phyloP scores from a whole-genome alignment of 2,329 filamentous ascomycete species.

The Tolypocladium guangdongense region DNA sequence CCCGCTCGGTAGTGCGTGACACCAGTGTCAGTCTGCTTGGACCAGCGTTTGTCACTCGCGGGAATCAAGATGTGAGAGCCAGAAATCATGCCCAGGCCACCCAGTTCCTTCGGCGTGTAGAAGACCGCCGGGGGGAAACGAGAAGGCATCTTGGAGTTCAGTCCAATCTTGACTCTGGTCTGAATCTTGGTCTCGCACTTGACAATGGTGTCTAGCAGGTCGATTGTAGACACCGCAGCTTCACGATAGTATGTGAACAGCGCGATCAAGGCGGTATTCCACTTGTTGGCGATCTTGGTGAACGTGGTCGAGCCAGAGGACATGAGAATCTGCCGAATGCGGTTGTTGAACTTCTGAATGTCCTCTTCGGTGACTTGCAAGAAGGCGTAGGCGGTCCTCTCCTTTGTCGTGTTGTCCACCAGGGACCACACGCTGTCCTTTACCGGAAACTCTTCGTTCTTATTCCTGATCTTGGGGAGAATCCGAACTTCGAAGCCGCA shows the following conservation, averaged over 20 bases:
- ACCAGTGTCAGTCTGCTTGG: constrained; percentile 92
- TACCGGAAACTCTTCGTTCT: constrained; percentile 91
- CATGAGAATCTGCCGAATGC: constrained; percentile 97
- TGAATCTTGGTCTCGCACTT: constrained; percentile 99
- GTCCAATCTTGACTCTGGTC: constrained; percentile 93
- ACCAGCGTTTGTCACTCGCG: constrained; percentile 95
- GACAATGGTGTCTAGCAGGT: constrained; percentile 90
- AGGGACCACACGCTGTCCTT: constrained; percentile 98
- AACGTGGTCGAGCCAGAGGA: constrained; percentile 98
- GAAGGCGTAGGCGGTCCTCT: constrained; percentile 94
- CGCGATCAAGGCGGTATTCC: constrained; percentile 95
- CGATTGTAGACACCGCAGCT: constrained; percentile 89
- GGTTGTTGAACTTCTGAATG: constrained; percentile 97
- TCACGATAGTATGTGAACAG: constrained; percentile 98
- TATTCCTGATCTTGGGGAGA: constrained; percentile 85
- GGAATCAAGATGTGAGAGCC: constrained; percentile 97
- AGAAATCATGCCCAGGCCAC: constrained; percentile 97
- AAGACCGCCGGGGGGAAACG: constrained; percentile 97
- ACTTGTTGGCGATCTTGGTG: constrained; percentile 99
- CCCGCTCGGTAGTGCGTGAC: constrained; percentile 94
- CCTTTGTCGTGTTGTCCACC: constrained; percentile 92
- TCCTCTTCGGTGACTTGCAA: constrained; percentile 96
- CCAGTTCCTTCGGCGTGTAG: constrained; percentile 95
- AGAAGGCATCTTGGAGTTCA: constrained; percentile 99
- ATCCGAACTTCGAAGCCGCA: constrained; percentile 95